Conservation (phyloP, 2,329 filamentous ascomycete genomes). For the Alternaria brassicicola region DNA sequence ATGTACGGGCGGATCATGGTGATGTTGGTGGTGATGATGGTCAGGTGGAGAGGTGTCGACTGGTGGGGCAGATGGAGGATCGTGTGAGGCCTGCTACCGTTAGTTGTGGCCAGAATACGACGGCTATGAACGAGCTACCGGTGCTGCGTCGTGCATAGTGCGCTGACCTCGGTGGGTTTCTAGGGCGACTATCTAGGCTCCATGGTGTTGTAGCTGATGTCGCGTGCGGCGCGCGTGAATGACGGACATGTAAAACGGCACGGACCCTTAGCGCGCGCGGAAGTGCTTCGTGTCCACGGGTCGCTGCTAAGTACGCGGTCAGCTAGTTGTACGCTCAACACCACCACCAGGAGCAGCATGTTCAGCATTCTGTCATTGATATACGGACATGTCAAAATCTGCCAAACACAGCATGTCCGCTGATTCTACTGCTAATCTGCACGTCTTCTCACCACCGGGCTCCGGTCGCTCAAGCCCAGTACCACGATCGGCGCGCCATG, state of each 20-base stretch:
- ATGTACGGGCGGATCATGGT: conserved; percentile 14
- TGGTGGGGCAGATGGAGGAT: conserved; percentile 19
- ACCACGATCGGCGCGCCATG: conserved; percentile 76
- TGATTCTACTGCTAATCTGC: conserved; percentile 46
- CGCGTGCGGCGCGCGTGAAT: conserved; percentile 21
- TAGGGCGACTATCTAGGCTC: not conserved
- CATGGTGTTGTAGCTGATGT: conserved; percentile 15
- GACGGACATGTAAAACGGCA: conserved; percentile 21
- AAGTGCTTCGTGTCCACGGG: conserved; percentile 21
- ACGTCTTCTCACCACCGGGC: conserved; percentile 72
- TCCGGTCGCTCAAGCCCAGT: conserved; percentile 81
- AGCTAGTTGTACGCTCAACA: conserved; percentile 19
- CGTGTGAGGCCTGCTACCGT: conserved; percentile 9
- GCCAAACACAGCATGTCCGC: conserved; percentile 46
- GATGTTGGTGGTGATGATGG: conserved; percentile 1
- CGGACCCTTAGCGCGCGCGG: conserved; percentile 20
- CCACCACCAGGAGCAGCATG: conserved; percentile 34
- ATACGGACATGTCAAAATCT: conserved; percentile 22
- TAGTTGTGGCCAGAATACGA: not conserved
- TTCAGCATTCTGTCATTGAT: conserved; percentile 26
- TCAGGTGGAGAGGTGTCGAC: not conserved
- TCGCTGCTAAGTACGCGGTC: conserved; percentile 20
- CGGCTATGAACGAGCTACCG: not conserved
- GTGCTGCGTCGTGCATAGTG: conserved; percentile 20
- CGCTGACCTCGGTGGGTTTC: not conserved